Conservation (phyloP, 1,284 basidiomycete species). For the Ceratobasidium sp. region DNA sequence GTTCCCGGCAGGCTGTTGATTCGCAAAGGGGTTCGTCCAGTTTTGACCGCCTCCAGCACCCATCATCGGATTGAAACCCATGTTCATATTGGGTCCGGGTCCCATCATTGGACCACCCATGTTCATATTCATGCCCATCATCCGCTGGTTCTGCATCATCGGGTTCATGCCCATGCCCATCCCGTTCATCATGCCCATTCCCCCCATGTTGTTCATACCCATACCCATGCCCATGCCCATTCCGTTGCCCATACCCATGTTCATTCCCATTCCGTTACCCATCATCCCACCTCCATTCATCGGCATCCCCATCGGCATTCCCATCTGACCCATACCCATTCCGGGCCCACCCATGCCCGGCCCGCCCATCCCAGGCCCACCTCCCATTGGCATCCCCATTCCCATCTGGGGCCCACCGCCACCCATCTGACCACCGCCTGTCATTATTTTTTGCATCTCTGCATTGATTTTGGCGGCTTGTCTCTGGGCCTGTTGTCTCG, state of each 20-base stretch:
- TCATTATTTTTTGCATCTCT: conserved; percentile 70
- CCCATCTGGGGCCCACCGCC: background rate
- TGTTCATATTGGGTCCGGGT: conserved; percentile 12
- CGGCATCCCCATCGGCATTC: conserved; percentile 24
- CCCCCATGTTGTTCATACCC: conserved; percentile 51
- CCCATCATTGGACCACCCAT: conserved; percentile 26
- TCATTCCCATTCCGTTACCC: conserved; percentile 37
- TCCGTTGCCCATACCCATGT: conserved; percentile 19
- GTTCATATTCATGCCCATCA: conserved; percentile 34
- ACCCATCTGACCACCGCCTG: conserved; percentile 1
- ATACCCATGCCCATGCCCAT: conserved; percentile 37
- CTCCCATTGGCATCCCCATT: conserved; percentile 14
- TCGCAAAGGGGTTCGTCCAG: conserved; percentile 56
- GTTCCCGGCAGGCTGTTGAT: conserved; percentile 67
- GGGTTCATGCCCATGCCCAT: conserved; percentile 38
- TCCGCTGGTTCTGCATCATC: conserved; percentile 27
- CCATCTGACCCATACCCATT: conserved; percentile 22
- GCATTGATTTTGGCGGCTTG: conserved; percentile 47
- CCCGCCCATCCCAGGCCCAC: background rate
- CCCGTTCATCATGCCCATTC: conserved; percentile 29
- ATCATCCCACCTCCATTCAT: conserved; percentile 34
- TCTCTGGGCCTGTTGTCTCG: conserved; percentile 28
- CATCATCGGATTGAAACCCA: conserved; percentile 30
- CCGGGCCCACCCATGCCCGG: conserved; percentile 21
- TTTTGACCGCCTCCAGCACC: conserved; percentile 2